Evolutionary conservation across 108 stramenopile species (phyloP).

Genomic region (Skeletonema grethae): DNA sequence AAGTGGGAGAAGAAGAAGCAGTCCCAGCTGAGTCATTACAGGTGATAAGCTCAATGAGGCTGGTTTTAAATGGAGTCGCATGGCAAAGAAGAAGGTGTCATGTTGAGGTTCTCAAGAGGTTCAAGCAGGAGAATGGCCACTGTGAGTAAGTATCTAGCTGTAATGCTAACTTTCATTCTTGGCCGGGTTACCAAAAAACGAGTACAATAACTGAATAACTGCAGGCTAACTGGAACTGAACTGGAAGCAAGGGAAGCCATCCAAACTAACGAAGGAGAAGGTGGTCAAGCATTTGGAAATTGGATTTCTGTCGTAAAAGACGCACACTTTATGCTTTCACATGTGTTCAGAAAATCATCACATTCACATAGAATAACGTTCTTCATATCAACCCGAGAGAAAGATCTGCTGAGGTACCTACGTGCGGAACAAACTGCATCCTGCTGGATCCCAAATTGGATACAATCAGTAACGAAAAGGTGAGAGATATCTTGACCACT

Average conservation of each 20-base stretch:
- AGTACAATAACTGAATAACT: constrained; percentile 53
- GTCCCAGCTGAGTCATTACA: constrained; percentile 34
- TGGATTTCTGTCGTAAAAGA: constrained; percentile 35
- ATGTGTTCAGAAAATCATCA: too few relatives aligned
- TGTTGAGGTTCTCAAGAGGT: constrained; percentile 46
- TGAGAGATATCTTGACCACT: too few relatives aligned
- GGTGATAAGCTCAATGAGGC: constrained; percentile 44
- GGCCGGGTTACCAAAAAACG: constrained; percentile 58
- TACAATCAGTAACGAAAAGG: too few relatives aligned
- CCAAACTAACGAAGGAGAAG: constrained; percentile 54
- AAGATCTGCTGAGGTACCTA: too few relatives aligned
- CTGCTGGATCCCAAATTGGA: too few relatives aligned
- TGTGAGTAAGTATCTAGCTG: too few relatives aligned
- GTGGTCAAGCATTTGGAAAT: constrained; percentile 51
- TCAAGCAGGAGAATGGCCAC: constrained; percentile 47
- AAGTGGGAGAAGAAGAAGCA: constrained; percentile 40
- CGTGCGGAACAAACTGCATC: too few relatives aligned
- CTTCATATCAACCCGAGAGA: too few relatives aligned
- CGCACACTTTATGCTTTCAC: too few relatives aligned
- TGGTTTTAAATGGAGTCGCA: constrained; percentile 41
- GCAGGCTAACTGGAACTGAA: too few relatives aligned
- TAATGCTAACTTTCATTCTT: constrained; percentile 45
- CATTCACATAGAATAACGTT: too few relatives aligned
- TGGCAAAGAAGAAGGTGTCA: constrained; percentile 33
- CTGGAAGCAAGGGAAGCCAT: constrained; percentile 40